A percentile compares a stretch with the other conserved stretches of the same genome.
These are phyloP conservation scores for Sphagnurus paluster DNA, from an alignment of 1,284 basidiomycete genomes.

Conservation along the genomic window DNA sequence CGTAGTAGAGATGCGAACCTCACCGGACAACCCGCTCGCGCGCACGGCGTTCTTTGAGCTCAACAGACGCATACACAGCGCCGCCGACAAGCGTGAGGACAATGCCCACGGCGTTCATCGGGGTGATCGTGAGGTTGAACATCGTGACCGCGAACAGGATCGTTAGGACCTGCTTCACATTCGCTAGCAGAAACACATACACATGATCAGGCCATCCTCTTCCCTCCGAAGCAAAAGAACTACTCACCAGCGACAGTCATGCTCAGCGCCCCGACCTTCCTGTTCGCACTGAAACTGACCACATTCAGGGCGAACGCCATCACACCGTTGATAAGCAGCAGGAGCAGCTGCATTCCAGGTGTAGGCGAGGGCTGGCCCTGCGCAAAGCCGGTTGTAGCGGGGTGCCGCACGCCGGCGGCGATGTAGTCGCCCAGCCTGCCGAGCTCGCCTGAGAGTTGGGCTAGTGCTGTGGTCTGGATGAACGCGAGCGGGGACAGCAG, in stretches of 20 bases:
- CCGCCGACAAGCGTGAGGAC: constrained; percentile 81
- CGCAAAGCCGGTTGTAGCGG: constrained; percentile 5
- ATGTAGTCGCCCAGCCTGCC: constrained; percentile 54
- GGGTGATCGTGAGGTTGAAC: constrained; percentile 81
- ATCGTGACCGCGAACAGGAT: constrained; percentile 82
- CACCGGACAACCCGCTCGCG: no score
- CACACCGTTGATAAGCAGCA: constrained; percentile 74
- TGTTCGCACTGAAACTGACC: constrained; percentile 90
- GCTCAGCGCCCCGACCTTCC: constrained; percentile 80
- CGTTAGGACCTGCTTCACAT: constrained; percentile 94
- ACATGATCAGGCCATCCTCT: neutral
- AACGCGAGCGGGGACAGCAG: constrained; percentile 90
- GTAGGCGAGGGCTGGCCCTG: constrained; percentile 12
- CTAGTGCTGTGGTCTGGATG: constrained; percentile 79
- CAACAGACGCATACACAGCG: constrained; percentile 79
- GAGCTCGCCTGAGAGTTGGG: constrained; percentile 79
- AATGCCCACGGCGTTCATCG: constrained; percentile 80
- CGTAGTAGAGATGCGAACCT: no score
- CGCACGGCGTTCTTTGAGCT: constrained; percentile 60
- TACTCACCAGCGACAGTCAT: constrained; percentile 84
- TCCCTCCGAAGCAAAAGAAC: neutral
- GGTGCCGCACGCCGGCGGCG: constrained; percentile 24
- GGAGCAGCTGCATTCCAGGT: constrained; percentile 38
- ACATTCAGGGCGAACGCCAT: constrained; percentile 92
- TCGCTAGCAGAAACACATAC: constrained; percentile 47